phyloP scores from a whole-genome alignment of 192 early-diverging fungal species.

The Rhizophagus prolifer region DNA sequence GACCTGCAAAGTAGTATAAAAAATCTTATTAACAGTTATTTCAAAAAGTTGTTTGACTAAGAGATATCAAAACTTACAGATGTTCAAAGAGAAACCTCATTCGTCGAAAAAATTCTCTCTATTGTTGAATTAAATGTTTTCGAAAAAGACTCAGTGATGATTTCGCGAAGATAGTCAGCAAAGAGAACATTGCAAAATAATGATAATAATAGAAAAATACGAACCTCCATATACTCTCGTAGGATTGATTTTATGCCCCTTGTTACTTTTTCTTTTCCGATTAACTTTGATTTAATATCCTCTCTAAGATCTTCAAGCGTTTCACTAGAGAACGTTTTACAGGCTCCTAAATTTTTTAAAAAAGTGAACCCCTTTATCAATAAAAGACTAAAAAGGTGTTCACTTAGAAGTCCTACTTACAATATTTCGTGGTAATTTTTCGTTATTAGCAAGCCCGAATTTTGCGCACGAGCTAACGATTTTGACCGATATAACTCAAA shows the following conservation, averaged over 20 bases:
- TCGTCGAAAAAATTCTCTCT: constrained; percentile 1
- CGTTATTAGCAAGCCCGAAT: constrained; percentile 23
- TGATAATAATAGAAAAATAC: not conserved
- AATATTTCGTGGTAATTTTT: constrained; percentile 27
- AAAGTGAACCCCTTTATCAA: too few relatives aligned
- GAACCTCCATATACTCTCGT: constrained; percentile 6
- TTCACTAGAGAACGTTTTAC: constrained; percentile 19
- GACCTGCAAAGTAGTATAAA: constrained; percentile 17
- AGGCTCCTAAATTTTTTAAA: too few relatives aligned
- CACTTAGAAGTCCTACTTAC: constrained; percentile 20
- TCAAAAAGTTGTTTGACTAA: not conserved
- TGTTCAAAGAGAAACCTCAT: constrained; percentile 20
- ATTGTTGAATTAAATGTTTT: not conserved
- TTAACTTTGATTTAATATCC: constrained; percentile 9
- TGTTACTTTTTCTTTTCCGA: constrained; percentile 19
- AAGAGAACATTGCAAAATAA: constrained; percentile 5
- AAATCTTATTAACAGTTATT: not conserved
- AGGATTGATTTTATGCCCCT: constrained; percentile 8
- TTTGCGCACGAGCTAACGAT: constrained; percentile 9
- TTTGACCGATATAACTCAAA: constrained; percentile 19
- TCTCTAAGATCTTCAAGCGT: constrained; percentile 20
- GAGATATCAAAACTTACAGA: constrained; percentile 15
- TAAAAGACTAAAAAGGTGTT: too few relatives aligned
- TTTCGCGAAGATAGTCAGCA: constrained; percentile 2
- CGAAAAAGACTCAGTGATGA: constrained; percentile 10